phyloP scores from a whole-genome alignment of 2,329 filamentous ascomycete genomes.

The Aspergillus neoniger region DNA sequence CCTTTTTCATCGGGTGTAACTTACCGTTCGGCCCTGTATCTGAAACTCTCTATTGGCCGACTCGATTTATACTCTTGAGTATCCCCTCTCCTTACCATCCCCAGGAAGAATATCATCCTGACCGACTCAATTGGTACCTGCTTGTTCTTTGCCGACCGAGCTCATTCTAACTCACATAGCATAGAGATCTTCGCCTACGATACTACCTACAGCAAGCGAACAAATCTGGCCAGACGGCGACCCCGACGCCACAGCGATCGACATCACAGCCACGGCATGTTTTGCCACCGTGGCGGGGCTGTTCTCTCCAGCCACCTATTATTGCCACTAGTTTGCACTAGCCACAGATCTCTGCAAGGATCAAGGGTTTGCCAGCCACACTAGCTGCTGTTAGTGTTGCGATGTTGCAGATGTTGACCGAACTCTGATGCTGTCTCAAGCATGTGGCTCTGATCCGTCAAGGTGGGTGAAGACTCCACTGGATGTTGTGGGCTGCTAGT shows the following conservation, averaged over 20 bases:
- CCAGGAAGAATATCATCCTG: neutral
- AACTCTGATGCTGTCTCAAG: neutral
- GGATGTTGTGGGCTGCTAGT: neutral
- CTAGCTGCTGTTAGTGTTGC: slow-evolving; percentile 1
- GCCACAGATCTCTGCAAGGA: slow-evolving; percentile 12
- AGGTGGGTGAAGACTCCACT: neutral
- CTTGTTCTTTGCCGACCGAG: neutral
- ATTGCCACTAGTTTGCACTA: slow-evolving; percentile 12
- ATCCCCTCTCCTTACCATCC: neutral
- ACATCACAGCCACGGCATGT: slow-evolving; percentile 4
- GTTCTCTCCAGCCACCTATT: neutral
- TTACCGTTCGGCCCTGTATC: neutral
- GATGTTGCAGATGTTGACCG: neutral
- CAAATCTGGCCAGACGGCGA: no score
- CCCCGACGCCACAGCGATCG: slow-evolving; percentile 11
- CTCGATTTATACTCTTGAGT: neutral
- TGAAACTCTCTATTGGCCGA: neutral
- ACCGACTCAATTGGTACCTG: neutral
- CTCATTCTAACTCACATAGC: neutral
- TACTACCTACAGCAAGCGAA: neutral
- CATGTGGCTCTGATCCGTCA: neutral
- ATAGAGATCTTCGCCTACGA: neutral
- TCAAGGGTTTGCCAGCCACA: slow-evolving; percentile 5
- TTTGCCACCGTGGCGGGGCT: slow-evolving; percentile 11
- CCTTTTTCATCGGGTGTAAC: neutral